Evolutionary conservation across 225 moss, liverwort and hornwort genomes (phyloP).

Genomic region (Thuidium tamariscinum): DNA sequence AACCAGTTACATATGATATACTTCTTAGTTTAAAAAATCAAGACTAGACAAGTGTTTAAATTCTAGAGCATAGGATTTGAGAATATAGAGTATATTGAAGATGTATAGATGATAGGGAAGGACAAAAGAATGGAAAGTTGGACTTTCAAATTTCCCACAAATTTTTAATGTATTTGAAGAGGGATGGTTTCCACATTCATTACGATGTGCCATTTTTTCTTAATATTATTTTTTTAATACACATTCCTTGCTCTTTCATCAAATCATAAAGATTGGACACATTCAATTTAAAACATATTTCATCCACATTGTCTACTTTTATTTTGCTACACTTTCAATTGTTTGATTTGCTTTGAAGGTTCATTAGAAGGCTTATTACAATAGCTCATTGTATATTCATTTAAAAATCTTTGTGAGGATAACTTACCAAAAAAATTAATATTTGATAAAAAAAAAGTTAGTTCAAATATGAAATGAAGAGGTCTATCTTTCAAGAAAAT

Average conservation of each 20-base stretch:
- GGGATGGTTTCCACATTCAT: background rate
- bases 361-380: background rate
- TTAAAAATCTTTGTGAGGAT: background rate
- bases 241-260: too few relatives aligned
- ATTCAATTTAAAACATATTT: background rate
- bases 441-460: too few relatives aligned
- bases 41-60: background rate
- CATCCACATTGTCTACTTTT: background rate
- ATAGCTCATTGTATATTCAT: background rate
- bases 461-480: too few relatives aligned
- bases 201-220: background rate
- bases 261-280: background rate
- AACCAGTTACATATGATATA: too few relatives aligned
- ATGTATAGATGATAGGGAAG: background rate
- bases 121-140: background rate
- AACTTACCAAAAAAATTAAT: background rate
- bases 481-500: background rate
- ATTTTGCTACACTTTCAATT: rapidly evolving
- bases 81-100: rapidly evolving
- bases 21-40: background rate
- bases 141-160: background rate
- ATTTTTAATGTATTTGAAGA: background rate
- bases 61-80: rapidly evolving
- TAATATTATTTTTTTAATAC: too few relatives aligned
- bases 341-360: background rate